Conservation (phyloP, 192 early-diverging fungal genomes). For the Coemansia sp. region DNA sequence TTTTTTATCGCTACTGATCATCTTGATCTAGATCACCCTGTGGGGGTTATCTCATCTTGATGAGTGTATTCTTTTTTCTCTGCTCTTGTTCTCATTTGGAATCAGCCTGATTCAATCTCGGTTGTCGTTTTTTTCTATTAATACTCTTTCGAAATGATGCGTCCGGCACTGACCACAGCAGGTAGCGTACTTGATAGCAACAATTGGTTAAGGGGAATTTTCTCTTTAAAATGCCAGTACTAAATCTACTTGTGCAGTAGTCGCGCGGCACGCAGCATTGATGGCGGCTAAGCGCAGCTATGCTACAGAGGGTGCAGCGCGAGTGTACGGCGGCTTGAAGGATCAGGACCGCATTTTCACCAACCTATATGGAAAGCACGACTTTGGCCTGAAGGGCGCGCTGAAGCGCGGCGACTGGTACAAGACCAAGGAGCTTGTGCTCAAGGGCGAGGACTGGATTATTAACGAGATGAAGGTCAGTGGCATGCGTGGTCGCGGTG, state of each 20-base stretch:
- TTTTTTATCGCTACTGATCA: not conserved
- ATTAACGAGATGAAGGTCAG: slow-evolving; percentile 96
- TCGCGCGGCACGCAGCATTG: too few species aligned
- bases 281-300: too few species aligned
- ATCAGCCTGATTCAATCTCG: not conserved
- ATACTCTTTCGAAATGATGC: slow-evolving; percentile 11
- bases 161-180: slow-evolving; percentile 3
- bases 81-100: not conserved
- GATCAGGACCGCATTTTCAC: slow-evolving; percentile 98
- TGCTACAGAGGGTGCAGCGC: not conserved
- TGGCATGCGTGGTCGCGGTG: slow-evolving; percentile 90
- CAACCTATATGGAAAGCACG: slow-evolving; percentile 93
- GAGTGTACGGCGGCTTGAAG: slow-evolving; percentile 65
- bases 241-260: too few species aligned
- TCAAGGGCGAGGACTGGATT: slow-evolving; percentile 97
- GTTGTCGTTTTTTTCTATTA: not conserved
- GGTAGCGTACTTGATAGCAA: slow-evolving; percentile 20
- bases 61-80: not conserved
- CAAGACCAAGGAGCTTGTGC: slow-evolving; percentile 97
- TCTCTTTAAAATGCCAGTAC: not conserved
- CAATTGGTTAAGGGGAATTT: not conserved
- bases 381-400: slow-evolving; percentile 85
- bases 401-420: slow-evolving; percentile 97
- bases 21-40: not conserved
- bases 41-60: not conserved